Evolutionary conservation across 2,329 filamentous ascomycete genomes (phyloP).

Genomic region (Thelonectria blattea): DNA sequence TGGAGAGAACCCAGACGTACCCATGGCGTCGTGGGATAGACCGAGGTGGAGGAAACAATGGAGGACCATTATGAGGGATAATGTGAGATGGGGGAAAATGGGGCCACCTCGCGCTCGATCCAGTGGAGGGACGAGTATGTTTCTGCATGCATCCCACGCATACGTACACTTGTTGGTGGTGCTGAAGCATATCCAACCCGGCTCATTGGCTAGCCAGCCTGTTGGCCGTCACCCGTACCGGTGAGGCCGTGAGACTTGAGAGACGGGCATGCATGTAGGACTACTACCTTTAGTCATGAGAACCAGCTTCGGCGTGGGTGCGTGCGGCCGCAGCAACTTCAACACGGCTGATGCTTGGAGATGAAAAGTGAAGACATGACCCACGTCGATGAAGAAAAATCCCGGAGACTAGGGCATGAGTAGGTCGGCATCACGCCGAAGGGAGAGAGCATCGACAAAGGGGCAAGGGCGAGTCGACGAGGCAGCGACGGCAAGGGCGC

Average conservation of each 20-base stretch:
- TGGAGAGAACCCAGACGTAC: too few relatives aligned
- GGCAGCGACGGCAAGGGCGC: background rate
- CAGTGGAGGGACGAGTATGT: slow-evolving; percentile 1
- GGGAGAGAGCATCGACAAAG: background rate
- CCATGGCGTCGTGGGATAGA: background rate
- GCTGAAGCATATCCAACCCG: slow-evolving; percentile 13
- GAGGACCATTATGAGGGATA: slow-evolving; percentile 34
- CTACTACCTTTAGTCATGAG: slow-evolving; percentile 36
- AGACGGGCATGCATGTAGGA: slow-evolving; percentile 17
- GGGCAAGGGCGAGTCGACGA: background rate
- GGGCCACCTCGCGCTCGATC: slow-evolving; percentile 25
- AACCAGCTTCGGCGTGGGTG: slow-evolving; percentile 29
- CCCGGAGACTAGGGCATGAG: slow-evolving; percentile 9
- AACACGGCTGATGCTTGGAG: slow-evolving; percentile 19
- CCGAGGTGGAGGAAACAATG: background rate
- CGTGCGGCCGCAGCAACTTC: slow-evolving; percentile 15
- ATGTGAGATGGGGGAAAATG: slow-evolving; percentile 27
- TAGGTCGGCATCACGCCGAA: background rate
- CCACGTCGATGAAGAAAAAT: slow-evolving; percentile 27
- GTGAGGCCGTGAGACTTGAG: slow-evolving; percentile 1
- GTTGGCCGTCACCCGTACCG: slow-evolving; percentile 4
- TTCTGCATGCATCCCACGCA: slow-evolving; percentile 40
- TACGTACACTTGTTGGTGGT: slow-evolving; percentile 24
- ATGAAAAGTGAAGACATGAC: slow-evolving; percentile 23
- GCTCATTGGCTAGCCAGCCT: slow-evolving; percentile 17